Evolutionary conservation across 169 alveolate species (phyloP), one percentile per base, ranked within the genome.

Genomic region (Eimeria nieschulzi): DNA sequence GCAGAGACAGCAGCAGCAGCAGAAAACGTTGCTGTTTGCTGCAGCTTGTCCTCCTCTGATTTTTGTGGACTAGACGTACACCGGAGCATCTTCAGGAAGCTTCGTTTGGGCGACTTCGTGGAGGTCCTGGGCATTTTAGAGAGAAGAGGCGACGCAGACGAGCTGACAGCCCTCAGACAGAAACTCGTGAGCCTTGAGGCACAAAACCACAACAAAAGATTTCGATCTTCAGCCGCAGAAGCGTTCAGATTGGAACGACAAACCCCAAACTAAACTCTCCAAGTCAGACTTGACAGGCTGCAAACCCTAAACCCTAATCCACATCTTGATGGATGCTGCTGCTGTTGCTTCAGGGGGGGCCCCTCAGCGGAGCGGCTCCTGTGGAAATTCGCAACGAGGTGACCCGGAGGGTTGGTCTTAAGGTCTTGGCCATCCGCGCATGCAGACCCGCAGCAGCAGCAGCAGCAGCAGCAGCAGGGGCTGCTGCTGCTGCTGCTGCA

Each of bases 371-470:
- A 39, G 8, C 8, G 23, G 87, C 53, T 33, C 54, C 23, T 8
- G 72, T 23, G 87, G 66, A 55, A 55, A 26, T 61, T n/a, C 70
- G 53, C 56, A 33, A 54, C 25, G 73, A 55, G 87, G 87, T 56
- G 25, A 79, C 55, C 56, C 70, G 87, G 56, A 21, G 26, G 21
- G 26, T 79, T 15, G 87, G 87, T 10, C 56, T 79, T 19, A 79
- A 79, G 61, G 87, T 79, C n/a, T 56, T 79, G 56, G 87, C 87
- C 33, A 68, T 79, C 9, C 87, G 87, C 54, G 87, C 87, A 23
- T 25, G 21, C 54, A 79, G 87, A 63, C 55, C 87, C 7, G 87
- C 72, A 25, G 87, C 15, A 54, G 73, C 25, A 21, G 73, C 63
- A 79, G 87, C 73, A 8, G 87, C 87, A 23, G 87, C 87, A 21